Evolutionary conservation across 2,329 filamentous ascomycete species (phyloP).

Genomic region (Cryphonectria parasitica): DNA sequence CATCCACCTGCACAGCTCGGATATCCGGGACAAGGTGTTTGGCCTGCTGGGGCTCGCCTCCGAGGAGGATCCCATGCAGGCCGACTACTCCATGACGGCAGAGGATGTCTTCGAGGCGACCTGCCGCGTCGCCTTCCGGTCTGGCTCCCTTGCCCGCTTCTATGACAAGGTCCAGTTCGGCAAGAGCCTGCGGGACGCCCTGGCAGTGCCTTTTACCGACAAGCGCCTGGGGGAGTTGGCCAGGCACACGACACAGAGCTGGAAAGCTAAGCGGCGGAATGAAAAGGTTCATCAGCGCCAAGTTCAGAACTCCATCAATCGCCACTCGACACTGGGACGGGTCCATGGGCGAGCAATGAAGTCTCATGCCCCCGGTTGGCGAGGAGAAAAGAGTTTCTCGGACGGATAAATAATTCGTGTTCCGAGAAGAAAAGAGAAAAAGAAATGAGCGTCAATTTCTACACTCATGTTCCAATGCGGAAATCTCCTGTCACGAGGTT

Average conservation of each 20-base stretch:
- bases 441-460: background rate
- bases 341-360: background rate
- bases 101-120: conserved; percentile 9
- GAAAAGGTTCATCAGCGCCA: background rate
- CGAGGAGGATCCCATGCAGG: background rate
- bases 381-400: background rate
- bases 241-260: background rate
- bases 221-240: background rate
- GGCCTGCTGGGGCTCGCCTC: conserved; percentile 8
- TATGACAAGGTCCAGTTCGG: conserved; percentile 8
- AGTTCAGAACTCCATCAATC: background rate
- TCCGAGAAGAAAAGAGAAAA: background rate
- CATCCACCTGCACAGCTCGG: conserved; percentile 1
- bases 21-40: conserved; percentile 8
- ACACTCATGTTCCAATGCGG: background rate
- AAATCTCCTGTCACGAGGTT: background rate
- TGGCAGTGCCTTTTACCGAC: background rate
- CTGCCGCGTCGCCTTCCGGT: conserved; percentile 3
- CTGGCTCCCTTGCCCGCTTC: background rate
- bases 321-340: background rate
- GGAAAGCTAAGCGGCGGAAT: background rate
- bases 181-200: background rate
- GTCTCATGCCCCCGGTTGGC: background rate
- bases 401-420: background rate
- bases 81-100: conserved; percentile 3